Evolutionary conservation across 2,329 filamentous ascomycete genomes (phyloP).

Genomic region (Aspergillus spinulosporus): DNA sequence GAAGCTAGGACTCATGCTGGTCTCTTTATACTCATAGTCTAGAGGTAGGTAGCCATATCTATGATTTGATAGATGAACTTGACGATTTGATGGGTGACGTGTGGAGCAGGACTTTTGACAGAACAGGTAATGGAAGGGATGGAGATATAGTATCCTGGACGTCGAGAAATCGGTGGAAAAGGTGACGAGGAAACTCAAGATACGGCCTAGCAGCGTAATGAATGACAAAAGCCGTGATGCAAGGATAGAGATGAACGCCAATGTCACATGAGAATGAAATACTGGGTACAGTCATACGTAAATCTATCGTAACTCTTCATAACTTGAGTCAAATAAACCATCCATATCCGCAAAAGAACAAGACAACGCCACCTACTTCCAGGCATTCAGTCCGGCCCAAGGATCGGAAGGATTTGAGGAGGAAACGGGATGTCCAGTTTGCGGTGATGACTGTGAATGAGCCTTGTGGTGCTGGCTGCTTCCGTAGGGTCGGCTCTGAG

Average conservation of each 20-base stretch:
- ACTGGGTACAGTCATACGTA: slow-evolving; percentile 10
- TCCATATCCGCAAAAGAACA: neutral
- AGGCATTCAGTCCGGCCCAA: slow-evolving; percentile 69
- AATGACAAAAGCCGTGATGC: slow-evolving; percentile 24
- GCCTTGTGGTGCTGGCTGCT: slow-evolving; percentile 38
- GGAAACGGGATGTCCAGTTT: slow-evolving; percentile 26
- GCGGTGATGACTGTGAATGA: slow-evolving; percentile 37
- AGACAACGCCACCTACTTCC: slow-evolving; percentile 54
- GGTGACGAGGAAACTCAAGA: neutral
- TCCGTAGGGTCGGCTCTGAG: slow-evolving; percentile 48
- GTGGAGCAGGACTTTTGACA: neutral
- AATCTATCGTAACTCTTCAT: slow-evolving; percentile 28
- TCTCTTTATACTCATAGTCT: no score
- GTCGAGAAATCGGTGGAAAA: neutral
- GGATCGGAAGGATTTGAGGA: slow-evolving; percentile 53
- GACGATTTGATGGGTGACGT: neutral
- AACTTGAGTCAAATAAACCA: neutral
- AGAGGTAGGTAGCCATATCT: no score
- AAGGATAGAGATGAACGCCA: slow-evolving; percentile 6
- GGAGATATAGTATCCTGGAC: neutral
- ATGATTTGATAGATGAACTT: neutral
- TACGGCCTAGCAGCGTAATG: slow-evolving; percentile 6
- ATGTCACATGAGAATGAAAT: neutral
- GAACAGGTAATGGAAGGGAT: neutral
- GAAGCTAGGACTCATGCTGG: no score